phyloP scores from a whole-genome alignment of 441 rosid species.

The Raphanus hybrid region DNA sequence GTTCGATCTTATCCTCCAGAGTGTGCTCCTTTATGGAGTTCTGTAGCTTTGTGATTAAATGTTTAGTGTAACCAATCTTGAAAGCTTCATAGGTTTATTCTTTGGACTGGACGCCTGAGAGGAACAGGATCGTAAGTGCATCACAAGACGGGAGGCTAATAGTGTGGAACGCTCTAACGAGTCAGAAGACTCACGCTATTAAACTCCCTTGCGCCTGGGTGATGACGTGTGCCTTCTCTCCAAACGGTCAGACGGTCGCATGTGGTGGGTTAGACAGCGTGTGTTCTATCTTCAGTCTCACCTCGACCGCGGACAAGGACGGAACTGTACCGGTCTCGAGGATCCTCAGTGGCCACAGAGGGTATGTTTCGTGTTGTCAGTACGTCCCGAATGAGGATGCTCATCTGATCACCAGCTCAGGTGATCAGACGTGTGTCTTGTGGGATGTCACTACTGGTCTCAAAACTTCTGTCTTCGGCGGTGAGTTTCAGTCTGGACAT shows the following conservation, averaged over 20 bases:
- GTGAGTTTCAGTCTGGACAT: slow-evolving; percentile 98
- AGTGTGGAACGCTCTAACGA: slow-evolving; percentile 97
- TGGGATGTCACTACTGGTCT: slow-evolving; percentile 98
- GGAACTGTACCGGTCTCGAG: slow-evolving; percentile 76
- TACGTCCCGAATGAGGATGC: slow-evolving; percentile 91
- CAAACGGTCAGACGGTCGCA: slow-evolving; percentile 90
- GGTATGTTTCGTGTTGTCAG: slow-evolving; percentile 93
- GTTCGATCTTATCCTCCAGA: slow-evolving; percentile 10
- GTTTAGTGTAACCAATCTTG: not conserved
- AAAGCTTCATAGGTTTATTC: slow-evolving; percentile 72
- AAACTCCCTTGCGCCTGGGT: slow-evolving; percentile 98
- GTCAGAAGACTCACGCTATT: slow-evolving; percentile 96
- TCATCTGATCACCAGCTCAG: slow-evolving; percentile 88
- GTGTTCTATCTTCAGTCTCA: slow-evolving; percentile 91
- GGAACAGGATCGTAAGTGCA: slow-evolving; percentile 91
- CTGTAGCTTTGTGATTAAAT: slow-evolving; percentile 16
- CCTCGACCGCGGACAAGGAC: slow-evolving; percentile 82
- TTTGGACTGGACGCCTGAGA: slow-evolving; percentile 91
- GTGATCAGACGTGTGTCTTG: slow-evolving; percentile 88
- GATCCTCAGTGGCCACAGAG: slow-evolving; percentile 92
- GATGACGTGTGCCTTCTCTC: slow-evolving; percentile 98
- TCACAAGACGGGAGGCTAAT: slow-evolving; percentile 95
- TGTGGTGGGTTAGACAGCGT: slow-evolving; percentile 97
- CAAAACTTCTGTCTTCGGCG: slow-evolving; percentile 95
- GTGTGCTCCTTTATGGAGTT: slow-evolving; percentile 5